phyloP scores from a whole-genome alignment of 2,329 filamentous ascomycete genomes.

The Graphium sp. region DNA sequence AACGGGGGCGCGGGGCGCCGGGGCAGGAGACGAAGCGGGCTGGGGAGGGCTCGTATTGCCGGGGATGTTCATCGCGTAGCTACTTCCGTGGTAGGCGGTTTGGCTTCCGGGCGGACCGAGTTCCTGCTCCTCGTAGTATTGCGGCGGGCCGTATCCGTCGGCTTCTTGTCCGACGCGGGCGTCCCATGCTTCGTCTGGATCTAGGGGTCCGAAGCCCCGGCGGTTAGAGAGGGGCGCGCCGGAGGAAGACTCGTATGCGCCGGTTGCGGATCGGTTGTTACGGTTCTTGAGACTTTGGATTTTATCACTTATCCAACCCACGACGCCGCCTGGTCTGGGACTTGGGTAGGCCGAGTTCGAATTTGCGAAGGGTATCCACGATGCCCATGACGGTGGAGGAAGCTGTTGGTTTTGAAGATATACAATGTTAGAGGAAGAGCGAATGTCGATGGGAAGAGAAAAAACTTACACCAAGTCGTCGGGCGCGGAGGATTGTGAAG shows the following conservation, averaged over 20 bases:
- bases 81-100: constrained; percentile 17
- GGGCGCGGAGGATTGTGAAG: constrained; percentile 56
- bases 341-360: constrained; percentile 25
- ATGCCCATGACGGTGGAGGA: constrained; percentile 48
- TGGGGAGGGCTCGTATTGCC: constrained; percentile 15
- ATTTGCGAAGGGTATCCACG: constrained; percentile 55
- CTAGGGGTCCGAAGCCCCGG: constrained; percentile 48
- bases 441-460: neutral
- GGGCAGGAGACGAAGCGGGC: constrained; percentile 8
- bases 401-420: constrained; percentile 25
- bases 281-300: constrained; percentile 46
- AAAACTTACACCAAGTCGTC: constrained; percentile 47
- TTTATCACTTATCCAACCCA: constrained; percentile 58
- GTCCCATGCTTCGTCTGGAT: constrained; percentile 81
- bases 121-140: constrained; percentile 24
- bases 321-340: constrained; percentile 44
- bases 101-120: too few relatives aligned
- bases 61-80: constrained; percentile 32
- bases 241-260: constrained; percentile 48
- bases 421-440: neutral
- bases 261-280: constrained; percentile 47
- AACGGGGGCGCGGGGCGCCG: constrained; percentile 18
- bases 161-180: constrained; percentile 59
- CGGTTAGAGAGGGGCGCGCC: constrained; percentile 17
- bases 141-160: constrained; percentile 42